Percentiles rank a stretch among this genome's conserved stretches.
Conservation (phyloP, 164 flowering plant genomes). For the Vitis vinifera region ASM3070453v1 NC_081814.1:7218501-7219000, state of each 20-base stretch:
- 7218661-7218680: neutral
- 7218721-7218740: neutral
- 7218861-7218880: too few species aligned
- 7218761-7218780: neutral
- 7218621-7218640: too few species aligned
- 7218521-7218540: too few species aligned
- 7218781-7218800: neutral
- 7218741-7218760: neutral
- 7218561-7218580: too few species aligned
- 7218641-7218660: neutral
- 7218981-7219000: slow-evolving; percentile 20
- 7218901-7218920: too few species aligned
- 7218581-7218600: too few species aligned
- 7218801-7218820: neutral
- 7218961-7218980: slow-evolving; percentile 23
- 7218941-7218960: slow-evolving; percentile 16
- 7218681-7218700: neutral
- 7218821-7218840: too few species aligned
- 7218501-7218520: too few species aligned
- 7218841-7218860: too few species aligned
- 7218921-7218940: slow-evolving; percentile 6
- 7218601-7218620: too few species aligned
- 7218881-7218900: too few species aligned
- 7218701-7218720: neutral
- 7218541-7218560: too few species aligned